Base-by-base conservation (phyloP, 1,284 basidiomycete species). In the Papiliotrema flavescens region DNA sequence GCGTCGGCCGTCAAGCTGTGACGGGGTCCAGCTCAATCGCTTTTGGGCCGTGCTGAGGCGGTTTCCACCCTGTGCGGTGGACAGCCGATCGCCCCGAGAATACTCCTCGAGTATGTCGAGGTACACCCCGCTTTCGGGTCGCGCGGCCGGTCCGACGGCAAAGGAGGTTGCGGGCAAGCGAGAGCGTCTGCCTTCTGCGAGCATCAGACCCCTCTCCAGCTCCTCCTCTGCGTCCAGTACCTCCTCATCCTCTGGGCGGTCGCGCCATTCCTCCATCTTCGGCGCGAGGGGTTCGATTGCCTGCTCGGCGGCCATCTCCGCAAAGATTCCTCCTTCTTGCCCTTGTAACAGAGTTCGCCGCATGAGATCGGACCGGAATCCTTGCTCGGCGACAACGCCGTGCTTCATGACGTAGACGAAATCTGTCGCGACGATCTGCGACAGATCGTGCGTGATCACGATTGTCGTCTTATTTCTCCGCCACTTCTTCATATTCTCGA, bases 401-500 rank as follows among this genome's bases (percentile, higher is more conserved):
- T 85, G 79, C 61, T 86, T 85, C 80, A 98, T 85, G 3, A 98
- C 87, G 71, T 98, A 97, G 15, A 95, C 88, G 64, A 95, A 98
- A 74, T 98, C 94, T 17, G 80, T 76, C 0, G 79, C 52, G 3
- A 79, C 78, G 63, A 98, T 89, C 66, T 93, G 89, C 0, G 87
- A 86, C 13, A 98, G 83, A 67, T 98, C 94, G 74, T 98, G 95
- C 0, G 94, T 97, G 76, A 98, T 96, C 57, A 98, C 87, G 67
- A 99, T 87, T 0, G 95, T 98, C 0, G 94, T 96, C 68, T 84
- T 86, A 74, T 89, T 87, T 23, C 74, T 75, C 20, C 92, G 81
- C 89, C 91, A 94, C 19, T 76, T 76, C 69, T 89, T 89, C 76
- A 98, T 83, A 0, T 91, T 90, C 60, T 90, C 87, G 61, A 91